These are phyloP conservation scores for Puccinia coronata DNA, from an alignment of 1,284 basidiomycete genomes.

Conservation along the genomic window DNA sequence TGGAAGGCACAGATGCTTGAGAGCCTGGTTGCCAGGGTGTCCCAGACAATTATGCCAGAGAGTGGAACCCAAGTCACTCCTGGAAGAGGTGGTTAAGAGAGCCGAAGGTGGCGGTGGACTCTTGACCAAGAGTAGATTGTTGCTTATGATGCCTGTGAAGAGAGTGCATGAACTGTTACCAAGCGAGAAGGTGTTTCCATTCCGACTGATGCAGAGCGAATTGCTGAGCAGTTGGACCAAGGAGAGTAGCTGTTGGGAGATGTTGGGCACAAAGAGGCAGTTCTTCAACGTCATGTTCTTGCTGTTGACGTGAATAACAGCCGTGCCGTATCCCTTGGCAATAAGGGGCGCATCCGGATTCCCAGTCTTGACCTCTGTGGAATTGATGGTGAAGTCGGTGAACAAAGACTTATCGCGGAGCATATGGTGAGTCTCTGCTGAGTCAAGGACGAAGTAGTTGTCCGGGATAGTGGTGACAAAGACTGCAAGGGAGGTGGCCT, in stretches of 20 bases:
- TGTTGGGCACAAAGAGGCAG: not conserved
- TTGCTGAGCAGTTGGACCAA: not conserved
- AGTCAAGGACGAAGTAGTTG: too few species aligned
- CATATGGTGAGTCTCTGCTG: too few species aligned
- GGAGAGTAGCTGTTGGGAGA: not conserved
- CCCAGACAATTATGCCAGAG: not conserved
- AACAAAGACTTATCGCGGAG: too few species aligned
- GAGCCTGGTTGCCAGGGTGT: not conserved
- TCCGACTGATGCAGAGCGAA: not conserved
- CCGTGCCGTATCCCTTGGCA: too few species aligned
- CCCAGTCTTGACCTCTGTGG: too few species aligned
- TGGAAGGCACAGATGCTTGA: not conserved
- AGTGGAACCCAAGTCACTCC: too few species aligned
- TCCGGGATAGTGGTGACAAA: too few species aligned
- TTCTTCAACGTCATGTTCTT: too few species aligned
- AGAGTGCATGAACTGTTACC: not conserved
- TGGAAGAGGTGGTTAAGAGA: not conserved
- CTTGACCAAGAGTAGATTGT: not conserved
- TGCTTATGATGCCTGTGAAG: not conserved
- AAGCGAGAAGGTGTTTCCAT: not conserved
- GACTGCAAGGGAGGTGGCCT: too few species aligned
- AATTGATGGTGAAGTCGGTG: too few species aligned
- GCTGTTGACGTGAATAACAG: too few species aligned
- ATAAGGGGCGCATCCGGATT: too few species aligned
- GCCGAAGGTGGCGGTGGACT: not conserved